A percentile compares a stretch with the other conserved stretches of the same genome.
phyloP scores from a whole-genome alignment of 805 yeast species.

The Citeromyces matritensis region DNA sequence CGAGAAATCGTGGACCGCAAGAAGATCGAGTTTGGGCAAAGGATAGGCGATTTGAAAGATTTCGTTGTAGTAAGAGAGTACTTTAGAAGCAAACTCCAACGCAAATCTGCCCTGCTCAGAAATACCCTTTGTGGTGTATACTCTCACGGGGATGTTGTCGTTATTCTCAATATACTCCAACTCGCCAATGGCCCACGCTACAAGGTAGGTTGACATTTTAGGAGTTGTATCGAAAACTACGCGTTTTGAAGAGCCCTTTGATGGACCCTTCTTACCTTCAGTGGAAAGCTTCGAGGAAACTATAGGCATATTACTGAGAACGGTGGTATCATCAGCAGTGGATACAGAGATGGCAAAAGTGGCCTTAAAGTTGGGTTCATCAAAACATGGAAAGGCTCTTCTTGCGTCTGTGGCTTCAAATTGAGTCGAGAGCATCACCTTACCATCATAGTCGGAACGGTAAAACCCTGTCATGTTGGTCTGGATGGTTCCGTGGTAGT shows the following conservation, averaged over 20 bases:
- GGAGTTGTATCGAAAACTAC: conserved; percentile 32
- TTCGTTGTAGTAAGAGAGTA: conserved; percentile 30
- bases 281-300: conserved; percentile 7
- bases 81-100: conserved; percentile 27
- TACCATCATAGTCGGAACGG: conserved; percentile 23
- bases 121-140: conserved; percentile 37
- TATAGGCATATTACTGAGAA: conserved; percentile 33
- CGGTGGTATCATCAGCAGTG: conserved; percentile 16
- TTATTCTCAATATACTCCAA: conserved; percentile 36
- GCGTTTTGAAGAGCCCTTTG: conserved; percentile 6
- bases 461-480: conserved; percentile 45
- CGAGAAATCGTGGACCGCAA: conserved; percentile 67
- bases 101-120: conserved; percentile 31
- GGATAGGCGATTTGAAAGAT: conserved; percentile 47
- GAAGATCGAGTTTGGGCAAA: conserved; percentile 67
- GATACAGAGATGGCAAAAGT: conserved; percentile 31
- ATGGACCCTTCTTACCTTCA: conserved; percentile 9
- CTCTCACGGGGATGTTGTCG: conserved; percentile 28
- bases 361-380: conserved; percentile 42
- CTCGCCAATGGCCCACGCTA: conserved; percentile 46
- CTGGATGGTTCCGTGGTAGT: conserved; percentile 28
- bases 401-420: conserved; percentile 47
- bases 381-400: conserved; percentile 42
- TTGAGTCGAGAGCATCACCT: conserved; percentile 33
- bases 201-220: conserved; percentile 36